phyloP scores from a whole-genome alignment of 78 protist species.

The Dictyostelium capitatum region DNA sequence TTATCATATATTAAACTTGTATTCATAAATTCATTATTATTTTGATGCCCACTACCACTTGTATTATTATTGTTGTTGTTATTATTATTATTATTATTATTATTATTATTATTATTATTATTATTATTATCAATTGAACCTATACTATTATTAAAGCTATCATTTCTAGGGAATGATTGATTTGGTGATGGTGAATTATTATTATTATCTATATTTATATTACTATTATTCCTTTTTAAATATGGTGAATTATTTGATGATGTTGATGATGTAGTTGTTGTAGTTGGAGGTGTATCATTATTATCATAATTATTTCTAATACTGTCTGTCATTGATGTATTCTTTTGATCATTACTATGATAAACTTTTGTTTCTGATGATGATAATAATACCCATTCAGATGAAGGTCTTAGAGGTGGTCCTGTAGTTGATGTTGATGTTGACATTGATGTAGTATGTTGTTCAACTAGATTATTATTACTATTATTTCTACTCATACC shows the following conservation, averaged over 20 bases:
- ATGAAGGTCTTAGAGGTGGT: constrained; percentile 1
- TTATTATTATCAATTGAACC: background rate
- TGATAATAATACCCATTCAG: constrained; percentile 17
- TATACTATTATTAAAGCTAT: background rate
- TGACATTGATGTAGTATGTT: no score
- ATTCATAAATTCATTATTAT: background rate
- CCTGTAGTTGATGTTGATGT: background rate
- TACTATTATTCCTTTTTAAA: constrained; percentile 11
- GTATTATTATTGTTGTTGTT: background rate
- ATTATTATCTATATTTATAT: constrained; percentile 19
- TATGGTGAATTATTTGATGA: background rate
- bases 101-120: background rate
- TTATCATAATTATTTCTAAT: background rate
- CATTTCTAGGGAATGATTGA: background rate
- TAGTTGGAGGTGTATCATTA: background rate
- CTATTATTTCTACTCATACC: background rate
- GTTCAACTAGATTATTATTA: background rate
- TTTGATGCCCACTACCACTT: background rate
- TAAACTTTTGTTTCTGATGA: background rate
- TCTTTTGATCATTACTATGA: background rate
- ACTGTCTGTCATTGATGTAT: background rate
- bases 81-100: background rate
- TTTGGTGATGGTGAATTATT: background rate
- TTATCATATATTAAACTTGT: background rate
- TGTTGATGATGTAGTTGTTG: background rate